phyloP scores from a whole-genome alignment of 2,329 filamentous ascomycete genomes.

The Lizonia empirigonia region DNA sequence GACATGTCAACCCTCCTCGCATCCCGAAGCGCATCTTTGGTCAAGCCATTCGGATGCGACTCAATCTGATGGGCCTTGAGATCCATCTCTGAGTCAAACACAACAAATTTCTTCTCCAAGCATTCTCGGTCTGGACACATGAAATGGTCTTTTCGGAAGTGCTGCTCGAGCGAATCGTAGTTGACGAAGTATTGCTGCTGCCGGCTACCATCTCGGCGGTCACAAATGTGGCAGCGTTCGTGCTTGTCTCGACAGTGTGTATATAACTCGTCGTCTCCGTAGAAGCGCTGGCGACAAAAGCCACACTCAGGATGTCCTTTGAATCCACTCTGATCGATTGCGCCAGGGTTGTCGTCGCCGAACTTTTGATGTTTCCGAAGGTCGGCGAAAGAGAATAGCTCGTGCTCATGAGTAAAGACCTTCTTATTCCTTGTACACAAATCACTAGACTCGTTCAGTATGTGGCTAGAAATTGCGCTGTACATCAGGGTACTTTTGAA shows the following conservation, averaged over 20 bases:
- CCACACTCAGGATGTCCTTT: constrained; percentile 93
- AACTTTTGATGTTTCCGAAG: constrained; percentile 86
- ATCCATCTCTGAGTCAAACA: constrained; percentile 94
- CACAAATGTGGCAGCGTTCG: constrained; percentile 93
- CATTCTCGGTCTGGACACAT: constrained; percentile 85
- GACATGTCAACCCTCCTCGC: constrained; percentile 86
- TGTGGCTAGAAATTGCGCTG: background rate
- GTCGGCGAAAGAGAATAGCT: constrained; percentile 81
- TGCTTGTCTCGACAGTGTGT: constrained; percentile 92
- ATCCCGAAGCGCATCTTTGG: constrained; percentile 83
- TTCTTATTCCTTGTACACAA: constrained; percentile 94
- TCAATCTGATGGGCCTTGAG: constrained; percentile 90
- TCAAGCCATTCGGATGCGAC: constrained; percentile 76
- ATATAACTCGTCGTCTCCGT: constrained; percentile 94
- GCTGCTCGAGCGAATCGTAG: constrained; percentile 82
- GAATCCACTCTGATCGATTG: constrained; percentile 91
- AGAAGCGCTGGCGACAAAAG: constrained; percentile 91
- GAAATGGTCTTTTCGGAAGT: constrained; percentile 88
- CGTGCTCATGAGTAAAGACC: constrained; percentile 97
- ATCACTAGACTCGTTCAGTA: constrained; percentile 59
- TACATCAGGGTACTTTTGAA: constrained; percentile 6
- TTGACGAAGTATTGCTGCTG: constrained; percentile 90
- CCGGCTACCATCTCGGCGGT: constrained; percentile 65
- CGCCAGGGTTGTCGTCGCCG: constrained; percentile 89
- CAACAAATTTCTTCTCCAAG: constrained; percentile 95